Conservation (phyloP, 495 filamentous ascomycete genomes). For the Aspergillus mulundensis region DNA sequence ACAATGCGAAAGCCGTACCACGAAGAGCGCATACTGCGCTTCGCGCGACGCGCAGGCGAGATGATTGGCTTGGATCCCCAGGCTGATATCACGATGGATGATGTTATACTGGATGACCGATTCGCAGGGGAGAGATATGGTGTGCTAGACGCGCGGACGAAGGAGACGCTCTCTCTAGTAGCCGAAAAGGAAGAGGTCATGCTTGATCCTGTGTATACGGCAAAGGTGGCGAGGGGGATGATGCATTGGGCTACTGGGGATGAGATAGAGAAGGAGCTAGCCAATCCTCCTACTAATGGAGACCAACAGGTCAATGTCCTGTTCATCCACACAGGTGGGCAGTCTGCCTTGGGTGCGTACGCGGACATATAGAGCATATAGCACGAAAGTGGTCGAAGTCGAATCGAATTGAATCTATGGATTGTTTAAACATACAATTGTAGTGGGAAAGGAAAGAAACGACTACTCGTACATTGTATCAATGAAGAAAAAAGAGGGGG, state of each 20-base stretch:
- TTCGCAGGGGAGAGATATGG: slow-evolving; percentile 35
- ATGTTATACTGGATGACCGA: slow-evolving; percentile 34
- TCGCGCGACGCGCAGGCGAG: slow-evolving; percentile 27
- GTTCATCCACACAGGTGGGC: slow-evolving; percentile 43
- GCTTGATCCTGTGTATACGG: slow-evolving; percentile 40
- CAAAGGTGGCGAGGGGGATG: slow-evolving; percentile 32
- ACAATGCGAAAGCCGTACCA: slow-evolving; percentile 28
- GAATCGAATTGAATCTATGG: slow-evolving; percentile 12
- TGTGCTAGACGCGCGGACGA: slow-evolving; percentile 26
- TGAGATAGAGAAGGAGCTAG: slow-evolving; percentile 14
- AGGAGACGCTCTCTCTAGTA: slow-evolving; percentile 20
- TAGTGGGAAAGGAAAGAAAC: not conserved
- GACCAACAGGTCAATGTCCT: slow-evolving; percentile 30
- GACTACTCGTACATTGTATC: slow-evolving; percentile 18
- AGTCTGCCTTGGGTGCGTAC: slow-evolving; percentile 34
- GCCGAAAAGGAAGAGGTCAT: slow-evolving; percentile 30
- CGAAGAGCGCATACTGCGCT: slow-evolving; percentile 29
- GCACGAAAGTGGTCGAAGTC: not conserved
- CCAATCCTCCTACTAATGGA: not conserved
- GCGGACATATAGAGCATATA: slow-evolving; percentile 15
- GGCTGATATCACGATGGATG: slow-evolving; percentile 24
- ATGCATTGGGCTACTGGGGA: slow-evolving; percentile 26
- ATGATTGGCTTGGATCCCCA: slow-evolving; percentile 28
- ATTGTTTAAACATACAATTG: slow-evolving; percentile 12
- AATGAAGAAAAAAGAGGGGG: slow-evolving; percentile 9